phyloP scores from a whole-genome alignment of 2,329 filamentous ascomycete genomes.

The Ophiostoma sp. region DNA sequence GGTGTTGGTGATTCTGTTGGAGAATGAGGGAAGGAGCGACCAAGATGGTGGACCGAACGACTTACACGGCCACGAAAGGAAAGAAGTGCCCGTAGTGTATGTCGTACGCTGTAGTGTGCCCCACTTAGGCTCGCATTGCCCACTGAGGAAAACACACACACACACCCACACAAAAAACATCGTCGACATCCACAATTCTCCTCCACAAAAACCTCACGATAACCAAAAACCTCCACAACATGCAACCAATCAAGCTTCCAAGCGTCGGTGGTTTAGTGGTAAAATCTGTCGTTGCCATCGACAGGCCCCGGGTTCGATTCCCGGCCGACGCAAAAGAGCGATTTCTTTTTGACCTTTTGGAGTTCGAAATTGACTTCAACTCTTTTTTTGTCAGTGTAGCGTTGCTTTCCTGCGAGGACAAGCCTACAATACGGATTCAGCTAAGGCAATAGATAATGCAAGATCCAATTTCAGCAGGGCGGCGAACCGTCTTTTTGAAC shows the following conservation, averaged over 20 bases:
- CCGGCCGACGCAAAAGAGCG: not conserved
- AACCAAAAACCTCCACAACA: too few species aligned
- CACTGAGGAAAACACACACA: too few species aligned
- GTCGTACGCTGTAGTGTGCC: not conserved
- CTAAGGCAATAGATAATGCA: not conserved
- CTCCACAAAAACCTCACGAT: too few species aligned
- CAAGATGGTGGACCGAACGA: not conserved
- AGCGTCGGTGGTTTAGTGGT: constrained; percentile 1
- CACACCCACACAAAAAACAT: too few species aligned
- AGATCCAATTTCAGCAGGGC: not conserved
- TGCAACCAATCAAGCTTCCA: too few species aligned
- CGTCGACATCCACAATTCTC: too few species aligned
- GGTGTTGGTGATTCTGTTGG: not conserved
- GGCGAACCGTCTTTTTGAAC: not conserved
- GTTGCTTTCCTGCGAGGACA: not conserved
- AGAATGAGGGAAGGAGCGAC: not conserved
- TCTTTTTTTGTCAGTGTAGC: too few species aligned
- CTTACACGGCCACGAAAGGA: constrained; percentile 12
- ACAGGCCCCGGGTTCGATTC: constrained; percentile 14
- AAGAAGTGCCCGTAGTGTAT: not conserved
- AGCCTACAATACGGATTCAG: not conserved
- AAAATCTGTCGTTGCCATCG: constrained; percentile 7
- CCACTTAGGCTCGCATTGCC: too few species aligned
- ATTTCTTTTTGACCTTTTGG: not conserved
- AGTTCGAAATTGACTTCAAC: too few species aligned